Evolutionary conservation across 1,139 yeast species (phyloP).

Genomic region (Arxiozyma slooffiae): DNA sequence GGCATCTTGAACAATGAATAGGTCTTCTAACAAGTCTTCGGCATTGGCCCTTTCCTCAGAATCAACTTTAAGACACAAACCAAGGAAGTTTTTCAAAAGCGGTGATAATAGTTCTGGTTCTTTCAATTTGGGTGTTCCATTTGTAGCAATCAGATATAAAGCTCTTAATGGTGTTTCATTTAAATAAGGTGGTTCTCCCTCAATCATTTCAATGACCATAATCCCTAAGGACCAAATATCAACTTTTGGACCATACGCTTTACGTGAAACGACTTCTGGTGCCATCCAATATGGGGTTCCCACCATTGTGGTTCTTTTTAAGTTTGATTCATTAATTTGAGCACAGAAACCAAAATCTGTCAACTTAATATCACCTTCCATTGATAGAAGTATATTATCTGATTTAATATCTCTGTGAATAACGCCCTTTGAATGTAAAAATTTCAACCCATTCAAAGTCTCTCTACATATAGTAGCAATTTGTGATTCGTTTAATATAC

Average conservation of each 20-base stretch:
- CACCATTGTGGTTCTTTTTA: slow-evolving; percentile 93
- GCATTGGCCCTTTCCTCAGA: slow-evolving; percentile 80
- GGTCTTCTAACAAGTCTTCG: slow-evolving; percentile 58
- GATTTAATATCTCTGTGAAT: slow-evolving; percentile 95
- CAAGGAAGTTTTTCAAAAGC: slow-evolving; percentile 57
- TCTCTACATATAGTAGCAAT: slow-evolving; percentile 94
- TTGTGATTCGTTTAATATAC: slow-evolving; percentile 95
- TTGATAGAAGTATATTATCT: slow-evolving; percentile 75
- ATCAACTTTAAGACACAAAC: slow-evolving; percentile 75
- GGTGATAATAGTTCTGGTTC: slow-evolving; percentile 75
- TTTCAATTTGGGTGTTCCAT: slow-evolving; percentile 87
- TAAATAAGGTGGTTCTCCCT: slow-evolving; percentile 96
- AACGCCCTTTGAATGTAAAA: slow-evolving; percentile 86
- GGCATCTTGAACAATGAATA: slow-evolving; percentile 54
- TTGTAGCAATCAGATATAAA: slow-evolving; percentile 83
- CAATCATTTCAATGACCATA: slow-evolving; percentile 97
- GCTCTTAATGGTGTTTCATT: slow-evolving; percentile 90
- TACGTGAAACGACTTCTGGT: slow-evolving; percentile 89
- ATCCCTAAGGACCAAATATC: slow-evolving; percentile 97
- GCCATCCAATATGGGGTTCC: slow-evolving; percentile 99
- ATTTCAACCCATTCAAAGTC: slow-evolving; percentile 73
- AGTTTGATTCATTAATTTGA: slow-evolving; percentile 74
- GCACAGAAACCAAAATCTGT: slow-evolving; percentile 85
- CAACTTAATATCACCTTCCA: slow-evolving; percentile 81
- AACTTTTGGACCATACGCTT: slow-evolving; percentile 94